Evolutionary conservation across 345 rosid species (phyloP), one percentile per base, ranked within the genome.

Genomic region (Brassica nigra): DNA sequence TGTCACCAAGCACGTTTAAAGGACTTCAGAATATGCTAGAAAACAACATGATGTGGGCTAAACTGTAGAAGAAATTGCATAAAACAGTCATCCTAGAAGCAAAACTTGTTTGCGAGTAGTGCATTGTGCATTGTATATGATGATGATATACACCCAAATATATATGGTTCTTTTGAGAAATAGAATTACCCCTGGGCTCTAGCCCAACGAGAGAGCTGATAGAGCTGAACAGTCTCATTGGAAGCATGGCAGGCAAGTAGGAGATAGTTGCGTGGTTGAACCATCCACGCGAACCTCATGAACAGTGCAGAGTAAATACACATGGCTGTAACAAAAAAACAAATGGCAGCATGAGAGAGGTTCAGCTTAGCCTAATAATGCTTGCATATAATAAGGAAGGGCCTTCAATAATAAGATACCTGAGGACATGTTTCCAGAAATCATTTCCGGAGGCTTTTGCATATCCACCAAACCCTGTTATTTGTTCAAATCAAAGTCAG

Each of bases 261-360:
- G 37, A 88, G 83, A 81, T 90, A 90, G 87, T 89, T 92, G 39
- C 95, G 94, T 1, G 97, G 97, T 78, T 85, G 92, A 31, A 91
- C 97, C 94, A 90, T 91, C 97, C 97, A 91, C 1, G 97, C 92
- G 84, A 91, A 91, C 80, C 97, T 91, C 97, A 91, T 91, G 88
- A 89, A 89, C 79, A 91, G 78, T 71, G 84, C 89, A 16, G 97
- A 91, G 83, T 89, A 91, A 27, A 90, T 63, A 20, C 97, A 91
- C 97, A 90, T 90, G n/a, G 88, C 94, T 91, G 87, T 65, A 49
- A 75, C 52, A 30, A 76, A 52, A 52, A 20, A 18, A 18, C 27
- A 34, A 47, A 49, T 49, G 18, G 16, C 54, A 14, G 18, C 5
- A 39, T 1, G 8, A 69, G 59, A 63, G 30, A 18, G 10, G 3